Base-by-base conservation (phyloP, 345 rosid genomes). In the Streptanthus diversifolius region DNA sequence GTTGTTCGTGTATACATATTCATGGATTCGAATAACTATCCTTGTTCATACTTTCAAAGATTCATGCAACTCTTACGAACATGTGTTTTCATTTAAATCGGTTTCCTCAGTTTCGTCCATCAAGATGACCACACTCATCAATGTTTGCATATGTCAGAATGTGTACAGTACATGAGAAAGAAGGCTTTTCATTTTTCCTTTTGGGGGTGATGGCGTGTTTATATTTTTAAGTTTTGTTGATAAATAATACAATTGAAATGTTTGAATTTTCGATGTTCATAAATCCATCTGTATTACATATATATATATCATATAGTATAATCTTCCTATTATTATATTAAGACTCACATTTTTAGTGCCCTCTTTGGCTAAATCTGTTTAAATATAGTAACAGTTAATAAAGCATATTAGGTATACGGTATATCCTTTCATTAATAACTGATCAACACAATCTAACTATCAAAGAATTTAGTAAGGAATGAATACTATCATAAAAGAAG, bases 71-170 rank as follows among this genome's bases (percentile, higher is more conserved):
- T 66, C 11, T 49, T 24, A 48, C 17, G 24, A 49, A 35, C 45
- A 66, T 13, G 40, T 14, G 29, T 40, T 25, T 68, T 14, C 32
- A 8, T 10, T 51, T 39, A 13, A 8, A 37, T 36, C 35, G 59
- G 14, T 65, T 48, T 65, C 45, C 33, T 48, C 21, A 65, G 3
- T 65, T 66, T 66, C 21, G 24, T 47, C 32, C 14, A 48, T 64
- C 19, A 49, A 48, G 9, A 5, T 24, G 51, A 40, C 30, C 10
- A 17, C 25, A 18, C 44, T 63, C 37, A 44, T 63, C 1, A 41
- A 41, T 15, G 10, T 15, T 8, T 15, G 33, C 48, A 33, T 35
- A 32, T 33, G n/a, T 25, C 35, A 52, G 4, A 25, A 25, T 53
- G 53, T 47, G 24, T 47, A 14, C 54, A 48, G 53, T 48, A 49